Conservation (phyloP, 768 basidiomycete genomes). For the Lentinula raphanica region DNA sequence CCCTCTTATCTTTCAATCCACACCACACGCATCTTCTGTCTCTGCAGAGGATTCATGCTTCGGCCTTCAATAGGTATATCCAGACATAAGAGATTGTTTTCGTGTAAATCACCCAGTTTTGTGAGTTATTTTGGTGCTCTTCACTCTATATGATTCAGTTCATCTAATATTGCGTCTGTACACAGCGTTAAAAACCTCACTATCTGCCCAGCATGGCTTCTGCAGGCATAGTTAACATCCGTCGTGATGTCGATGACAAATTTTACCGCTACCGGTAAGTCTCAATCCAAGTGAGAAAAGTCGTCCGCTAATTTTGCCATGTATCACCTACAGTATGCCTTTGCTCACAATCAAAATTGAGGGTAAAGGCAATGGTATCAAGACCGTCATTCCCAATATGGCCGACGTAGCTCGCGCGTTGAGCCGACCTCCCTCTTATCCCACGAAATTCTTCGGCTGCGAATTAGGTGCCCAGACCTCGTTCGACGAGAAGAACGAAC, state of each 20-base stretch:
- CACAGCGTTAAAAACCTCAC: conserved; percentile 50
- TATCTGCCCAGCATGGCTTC: conserved; percentile 73
- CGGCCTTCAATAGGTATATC: conserved; percentile 75
- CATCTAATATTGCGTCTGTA: not conserved
- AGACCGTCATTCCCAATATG: conserved; percentile 99
- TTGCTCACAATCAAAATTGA: conserved; percentile 93
- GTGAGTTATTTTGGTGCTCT: no score
- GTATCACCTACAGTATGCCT: conserved; percentile 69
- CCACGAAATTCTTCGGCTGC: conserved; percentile 98
- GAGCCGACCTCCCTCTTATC: conserved; percentile 90
- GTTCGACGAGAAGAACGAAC: conserved; percentile 92
- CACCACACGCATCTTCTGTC: conserved; percentile 52
- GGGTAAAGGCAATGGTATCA: conserved; percentile 99
- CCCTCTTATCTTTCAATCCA: conserved; percentile 42
- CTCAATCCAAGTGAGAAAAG: not conserved
- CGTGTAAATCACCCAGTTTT: conserved; percentile 47
- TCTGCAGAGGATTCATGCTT: conserved; percentile 88
- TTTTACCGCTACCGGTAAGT: conserved; percentile 89
- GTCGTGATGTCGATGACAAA: conserved; percentile 94
- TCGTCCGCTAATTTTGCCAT: not conserved
- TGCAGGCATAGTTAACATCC: conserved; percentile 82
- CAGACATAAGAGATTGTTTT: conserved; percentile 57
- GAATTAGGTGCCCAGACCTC: conserved; percentile 98
- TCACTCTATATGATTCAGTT: not conserved
- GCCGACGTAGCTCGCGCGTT: conserved; percentile 94